Evolutionary conservation across 169 alveolate genomes (phyloP).

Genomic region (Cyclospora cayetanensis): DNA sequence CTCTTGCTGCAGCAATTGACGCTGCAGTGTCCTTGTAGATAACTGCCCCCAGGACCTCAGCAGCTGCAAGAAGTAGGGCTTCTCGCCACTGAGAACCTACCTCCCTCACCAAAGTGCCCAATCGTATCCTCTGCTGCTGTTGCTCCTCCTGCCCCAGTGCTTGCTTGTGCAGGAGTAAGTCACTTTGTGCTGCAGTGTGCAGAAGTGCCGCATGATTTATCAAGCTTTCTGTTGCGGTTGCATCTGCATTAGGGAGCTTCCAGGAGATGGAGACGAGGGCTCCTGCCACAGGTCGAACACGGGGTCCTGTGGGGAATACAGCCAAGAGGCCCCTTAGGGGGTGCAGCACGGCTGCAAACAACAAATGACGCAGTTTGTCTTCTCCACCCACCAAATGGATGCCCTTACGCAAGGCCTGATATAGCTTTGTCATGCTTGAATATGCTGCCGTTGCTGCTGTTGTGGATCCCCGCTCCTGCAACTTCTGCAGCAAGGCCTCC

Average conservation of each 20-base stretch:
- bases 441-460: not conserved
- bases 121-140: not conserved
- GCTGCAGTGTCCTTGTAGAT: not conserved
- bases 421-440: not conserved
- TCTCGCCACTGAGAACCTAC: not conserved
- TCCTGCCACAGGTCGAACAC: not conserved
- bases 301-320: not conserved
- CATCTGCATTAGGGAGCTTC: slow-evolving; percentile 12
- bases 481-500: not conserved
- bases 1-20: too few species aligned
- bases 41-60: not conserved
- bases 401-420: not conserved
- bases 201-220: not conserved
- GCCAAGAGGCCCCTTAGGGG: not conserved
- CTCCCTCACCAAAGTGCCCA: not conserved
- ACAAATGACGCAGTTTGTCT: not conserved
- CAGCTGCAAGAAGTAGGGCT: not conserved
- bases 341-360: slow-evolving; percentile 37
- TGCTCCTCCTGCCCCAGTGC: not conserved
- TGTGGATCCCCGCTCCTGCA: not conserved
- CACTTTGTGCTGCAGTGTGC: not conserved
- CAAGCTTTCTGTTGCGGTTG: not conserved
- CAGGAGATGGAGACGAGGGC: not conserved
- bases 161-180: not conserved
- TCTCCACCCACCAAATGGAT: not conserved